Base-by-base conservation (phyloP, 2,329 filamentous ascomycete genomes). In the Clarireedia paspali region DNA sequence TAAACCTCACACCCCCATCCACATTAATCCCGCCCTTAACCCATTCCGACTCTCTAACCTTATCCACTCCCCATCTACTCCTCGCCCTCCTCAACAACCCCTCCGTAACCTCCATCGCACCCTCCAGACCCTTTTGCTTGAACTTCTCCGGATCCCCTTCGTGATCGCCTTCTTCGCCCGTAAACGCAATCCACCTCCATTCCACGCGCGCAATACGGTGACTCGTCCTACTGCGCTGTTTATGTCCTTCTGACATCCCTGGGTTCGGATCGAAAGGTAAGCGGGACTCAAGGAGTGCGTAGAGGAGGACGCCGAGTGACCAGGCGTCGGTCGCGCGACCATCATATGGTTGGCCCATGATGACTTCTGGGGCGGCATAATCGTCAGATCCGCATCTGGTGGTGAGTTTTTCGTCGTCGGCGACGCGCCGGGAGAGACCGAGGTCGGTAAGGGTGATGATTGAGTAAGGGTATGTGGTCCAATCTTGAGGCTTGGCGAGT, bases 371-470 rank as follows among this genome's bases (percentile, higher is more conserved):
- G 0, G 94, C 92, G 1, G 92, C 92, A 69, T 99, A 99, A 72
- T 99, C 94, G 72, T 97, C 94, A 42, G 89, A 95, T 34, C 94
- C 94, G 70, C 94, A 99, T 9, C 94, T 83, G 1, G 92, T 97
- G 59, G 89, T 89, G n/a, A 99, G 80, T 59, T 92, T 86, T 62
- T 95, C 90, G 52, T 90, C 89, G 60, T 90, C 86, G 15, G 89
- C 83, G 40, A 97, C 89, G 38, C 88, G 85, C 54, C 92, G 83
- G 3, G 91, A 95, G 12, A 99, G 82, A 14, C 94, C 94, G 12
- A 99, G 78, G 69, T 99, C 94, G 15, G 91, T 95, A 44, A 99
- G 79, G 1, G 91, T 96, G 55, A 92, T 82, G 53, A 97, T 81
- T 2, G 92, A 88, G 66, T 90, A 82, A 9, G 90, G 88, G 65